Conservation (phyloP, 1,284 basidiomycete species). For the Ganoderma multipileum region DNA sequence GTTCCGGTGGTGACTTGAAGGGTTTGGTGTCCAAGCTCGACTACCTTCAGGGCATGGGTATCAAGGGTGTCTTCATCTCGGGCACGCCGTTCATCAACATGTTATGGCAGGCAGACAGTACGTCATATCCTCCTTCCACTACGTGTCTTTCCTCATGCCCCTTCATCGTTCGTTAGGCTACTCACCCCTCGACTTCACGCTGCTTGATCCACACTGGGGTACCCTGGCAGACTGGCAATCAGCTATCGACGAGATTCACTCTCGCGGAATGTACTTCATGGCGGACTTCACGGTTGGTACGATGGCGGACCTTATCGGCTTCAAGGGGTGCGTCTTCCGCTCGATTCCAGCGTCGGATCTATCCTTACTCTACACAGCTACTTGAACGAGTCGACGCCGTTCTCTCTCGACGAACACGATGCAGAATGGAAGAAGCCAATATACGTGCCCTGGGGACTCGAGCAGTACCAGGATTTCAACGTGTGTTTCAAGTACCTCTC, state of each 20-base stretch:
- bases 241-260: conserved; percentile 79
- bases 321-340: conserved; percentile 65
- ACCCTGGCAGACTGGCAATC: conserved; percentile 79
- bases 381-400: conserved; percentile 83
- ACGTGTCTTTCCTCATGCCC: not conserved
- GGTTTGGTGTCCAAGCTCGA: conserved; percentile 81
- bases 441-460: conserved; percentile 86
- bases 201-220: conserved; percentile 92
- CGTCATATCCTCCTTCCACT: conserved; percentile 41
- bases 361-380: conserved; percentile 50
- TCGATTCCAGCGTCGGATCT: not conserved
- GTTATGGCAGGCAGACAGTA: conserved; percentile 94
- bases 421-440: conserved; percentile 79
- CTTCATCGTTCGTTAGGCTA: conserved; percentile 65
- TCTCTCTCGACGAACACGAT: conserved; percentile 76
- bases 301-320: conserved; percentile 87
- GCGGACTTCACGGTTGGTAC: conserved; percentile 93
- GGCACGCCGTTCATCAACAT: conserved; percentile 93
- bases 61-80: conserved; percentile 85
- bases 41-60: conserved; percentile 89
- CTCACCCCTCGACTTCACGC: conserved; percentile 88
- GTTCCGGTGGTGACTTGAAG: conserved; percentile 85
- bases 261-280: conserved; percentile 88
- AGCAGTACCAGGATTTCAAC: conserved; percentile 83
- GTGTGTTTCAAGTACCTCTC: conserved; percentile 44